Evolutionary conservation across 176 grass and related monocot genomes (phyloP), one percentile per base, ranked within the genome.

Genomic region (Oryza nivara): DNA sequence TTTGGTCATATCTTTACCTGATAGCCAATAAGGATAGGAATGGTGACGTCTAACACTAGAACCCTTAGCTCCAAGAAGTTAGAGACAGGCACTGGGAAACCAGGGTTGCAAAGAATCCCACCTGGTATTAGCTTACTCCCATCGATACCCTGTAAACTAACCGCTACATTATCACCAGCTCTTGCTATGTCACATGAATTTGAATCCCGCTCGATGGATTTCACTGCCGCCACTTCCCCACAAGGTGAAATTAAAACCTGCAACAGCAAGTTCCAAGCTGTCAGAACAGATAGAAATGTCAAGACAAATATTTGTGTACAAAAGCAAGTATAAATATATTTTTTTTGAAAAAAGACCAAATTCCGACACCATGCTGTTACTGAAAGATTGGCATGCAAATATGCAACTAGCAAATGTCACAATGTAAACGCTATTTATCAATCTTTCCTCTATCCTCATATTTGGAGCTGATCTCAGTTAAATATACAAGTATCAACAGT

Each of bases 241-340:
- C 70, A 75, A 78, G 96, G 96, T 89, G 95, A 87, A 88, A 93
- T 88, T 51, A 95, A 61, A 73, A 94, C 96, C 96, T 98, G 88
- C 74, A 90, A 41, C 11, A 80, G 28, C 28, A 28, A 28, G 28
- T 28, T 28, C 28, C 28, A 86, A 79, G 58, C 32, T 72, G 12
- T 83, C 65, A 67, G 44, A 16, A 52, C 41, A 77, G 43, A 70
- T 9, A 84, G 69, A 84, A 76, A 86, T 79, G 45, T 65, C 20
- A 68, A 30, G 6, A 35, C n/a, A 30, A 30, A 30, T 30, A 56
- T 19, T 61, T 61, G 45, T 17, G 10, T 45, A 45, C 54, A 83
- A 11, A 80, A 65, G n/a, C 19, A 81, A 83, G 34, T 58, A 58
- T 7, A 73, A 61, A 38, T 15, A 1, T 28, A 28, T 28, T 28